phyloP scores from a whole-genome alignment of 768 basidiomycete species.

The Chalciporus piperatus region DNA sequence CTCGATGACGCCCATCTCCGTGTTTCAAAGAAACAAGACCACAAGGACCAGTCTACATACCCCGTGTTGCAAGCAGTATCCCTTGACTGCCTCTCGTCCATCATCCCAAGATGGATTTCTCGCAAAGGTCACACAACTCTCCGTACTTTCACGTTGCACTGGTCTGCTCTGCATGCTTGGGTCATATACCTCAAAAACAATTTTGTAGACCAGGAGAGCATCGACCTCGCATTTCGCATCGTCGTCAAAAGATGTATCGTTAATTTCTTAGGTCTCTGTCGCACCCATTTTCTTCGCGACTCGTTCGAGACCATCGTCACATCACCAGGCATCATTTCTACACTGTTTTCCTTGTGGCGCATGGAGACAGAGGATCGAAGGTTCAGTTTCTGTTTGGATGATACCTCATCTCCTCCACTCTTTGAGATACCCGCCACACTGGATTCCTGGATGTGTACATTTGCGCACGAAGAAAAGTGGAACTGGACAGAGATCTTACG shows the following conservation, averaged over 20 bases:
- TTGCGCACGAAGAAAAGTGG: slow-evolving; percentile 24
- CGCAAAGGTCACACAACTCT: slow-evolving; percentile 1
- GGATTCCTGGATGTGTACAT: slow-evolving; percentile 29
- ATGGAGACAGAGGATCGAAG: slow-evolving; percentile 20
- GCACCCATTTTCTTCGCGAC: slow-evolving; percentile 12
- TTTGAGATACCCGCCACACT: slow-evolving; percentile 14
- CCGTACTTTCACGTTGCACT: slow-evolving; percentile 12
- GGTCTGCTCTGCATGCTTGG: slow-evolving; percentile 21
- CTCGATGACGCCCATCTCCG: slow-evolving; percentile 21
- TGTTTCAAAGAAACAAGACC: slow-evolving; percentile 9
- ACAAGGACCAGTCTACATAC: slow-evolving; percentile 9
- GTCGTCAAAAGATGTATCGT: slow-evolving; percentile 16
- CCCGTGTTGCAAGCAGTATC: slow-evolving; percentile 17
- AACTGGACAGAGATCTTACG: slow-evolving; percentile 25
- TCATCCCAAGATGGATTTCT: slow-evolving; percentile 7
- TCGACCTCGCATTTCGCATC: slow-evolving; percentile 21
- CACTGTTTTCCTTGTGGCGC: slow-evolving; percentile 28
- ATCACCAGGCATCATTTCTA: slow-evolving; percentile 17
- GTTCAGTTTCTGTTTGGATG: slow-evolving; percentile 12
- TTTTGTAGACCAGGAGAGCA: slow-evolving; percentile 19
- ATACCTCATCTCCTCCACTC: slow-evolving; percentile 3
- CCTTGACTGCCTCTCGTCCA: slow-evolving; percentile 15
- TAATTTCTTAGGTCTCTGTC: slow-evolving; percentile 22
- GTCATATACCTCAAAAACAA: slow-evolving; percentile 24
- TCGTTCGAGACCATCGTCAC: slow-evolving; percentile 16